Evolutionary conservation across 139 green algal species (phyloP).

Genomic region (Volvox reticuliferus): DNA sequence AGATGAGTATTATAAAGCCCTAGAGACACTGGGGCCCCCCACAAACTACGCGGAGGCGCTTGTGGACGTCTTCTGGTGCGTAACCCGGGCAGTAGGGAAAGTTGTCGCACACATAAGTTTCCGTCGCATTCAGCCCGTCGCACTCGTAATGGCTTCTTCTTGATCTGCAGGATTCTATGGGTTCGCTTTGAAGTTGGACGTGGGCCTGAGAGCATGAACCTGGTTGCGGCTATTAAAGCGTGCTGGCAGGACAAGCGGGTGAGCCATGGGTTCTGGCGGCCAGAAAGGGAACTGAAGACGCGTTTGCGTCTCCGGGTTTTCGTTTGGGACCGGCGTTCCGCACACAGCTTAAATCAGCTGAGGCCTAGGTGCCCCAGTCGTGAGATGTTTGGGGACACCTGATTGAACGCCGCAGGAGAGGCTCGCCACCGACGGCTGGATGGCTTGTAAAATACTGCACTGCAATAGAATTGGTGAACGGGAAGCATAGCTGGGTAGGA

Average conservation of each 20-base stretch:
- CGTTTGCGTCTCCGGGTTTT: no score
- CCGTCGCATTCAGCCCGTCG: no score
- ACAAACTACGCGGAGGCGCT: constrained; percentile 28
- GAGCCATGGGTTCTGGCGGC: background rate
- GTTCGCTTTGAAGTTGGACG: constrained; percentile 45
- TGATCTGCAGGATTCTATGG: constrained; percentile 54
- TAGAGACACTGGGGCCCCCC: constrained; percentile 13
- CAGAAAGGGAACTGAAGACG: no score
- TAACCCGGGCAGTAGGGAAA: background rate
- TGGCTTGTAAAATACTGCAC: no score
- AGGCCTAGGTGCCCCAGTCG: no score
- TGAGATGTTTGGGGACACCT: no score
- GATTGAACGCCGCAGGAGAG: no score
- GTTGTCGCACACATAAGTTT: background rate
- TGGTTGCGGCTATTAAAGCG: constrained; percentile 53
- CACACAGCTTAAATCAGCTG: no score
- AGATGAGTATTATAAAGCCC: constrained; percentile 34
- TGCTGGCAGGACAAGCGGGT: constrained; percentile 61
- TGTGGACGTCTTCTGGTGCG: constrained; percentile 60
- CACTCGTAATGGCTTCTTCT: background rate
- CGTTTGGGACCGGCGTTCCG: no score
- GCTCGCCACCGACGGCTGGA: no score
- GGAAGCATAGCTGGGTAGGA: no score
- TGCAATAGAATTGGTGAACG: no score
- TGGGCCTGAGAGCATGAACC: constrained; percentile 35